Conservation (phyloP, 495 filamentous ascomycete genomes). For the Trypethelium eluteriae region DNA sequence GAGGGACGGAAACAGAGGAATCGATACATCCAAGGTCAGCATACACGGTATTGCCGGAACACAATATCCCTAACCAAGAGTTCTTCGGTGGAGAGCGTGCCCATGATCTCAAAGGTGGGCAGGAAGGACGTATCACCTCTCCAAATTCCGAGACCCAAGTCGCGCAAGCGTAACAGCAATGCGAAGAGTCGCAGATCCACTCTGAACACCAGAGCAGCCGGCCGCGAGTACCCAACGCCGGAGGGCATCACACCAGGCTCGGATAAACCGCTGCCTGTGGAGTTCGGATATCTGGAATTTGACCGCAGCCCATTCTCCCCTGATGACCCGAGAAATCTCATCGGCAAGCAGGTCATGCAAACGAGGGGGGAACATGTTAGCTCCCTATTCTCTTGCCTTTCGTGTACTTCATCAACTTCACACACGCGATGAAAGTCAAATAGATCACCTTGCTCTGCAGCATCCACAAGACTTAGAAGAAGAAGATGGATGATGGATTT, state of each 20-base stretch:
- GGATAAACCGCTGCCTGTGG: not conserved
- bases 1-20: constrained; percentile 86
- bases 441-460: no score
- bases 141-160: not conserved
- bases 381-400: no score
- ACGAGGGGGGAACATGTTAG: no score
- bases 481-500: no score
- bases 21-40: constrained; percentile 62
- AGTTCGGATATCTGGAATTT: not conserved
- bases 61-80: constrained; percentile 70
- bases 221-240: not conserved
- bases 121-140: constrained; percentile 17
- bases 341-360: no score
- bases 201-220: not conserved
- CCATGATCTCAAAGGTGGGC: constrained; percentile 65
- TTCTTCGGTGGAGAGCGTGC: constrained; percentile 93
- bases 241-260: constrained; percentile 2
- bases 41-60: constrained; percentile 86
- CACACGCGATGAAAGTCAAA: no score
- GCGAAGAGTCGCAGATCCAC: no score
- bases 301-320: not conserved
- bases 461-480: no score
- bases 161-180: not conserved
- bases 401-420: no score
- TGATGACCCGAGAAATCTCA: no score